These are phyloP conservation scores for Przewalskia tangutica DNA, from an alignment of 257 asterid species.

Conservation along the genomic window DNA sequence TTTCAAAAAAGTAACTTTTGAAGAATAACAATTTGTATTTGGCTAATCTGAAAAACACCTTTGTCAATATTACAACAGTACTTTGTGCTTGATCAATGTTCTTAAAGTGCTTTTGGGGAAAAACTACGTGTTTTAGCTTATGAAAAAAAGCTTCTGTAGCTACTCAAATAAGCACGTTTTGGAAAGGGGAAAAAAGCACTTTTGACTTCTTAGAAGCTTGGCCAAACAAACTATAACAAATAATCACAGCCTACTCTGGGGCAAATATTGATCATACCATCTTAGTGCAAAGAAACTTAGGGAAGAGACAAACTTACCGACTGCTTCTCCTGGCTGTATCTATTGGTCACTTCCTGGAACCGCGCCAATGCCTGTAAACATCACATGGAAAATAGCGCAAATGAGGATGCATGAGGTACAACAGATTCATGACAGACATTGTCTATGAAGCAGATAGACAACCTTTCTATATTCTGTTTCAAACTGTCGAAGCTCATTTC, in stretches of 20 bases:
- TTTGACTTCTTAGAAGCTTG: too few relatives aligned
- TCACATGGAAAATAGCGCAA: background rate
- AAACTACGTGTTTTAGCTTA: too few relatives aligned
- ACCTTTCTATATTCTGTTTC: constrained; percentile 98
- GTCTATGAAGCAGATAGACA: background rate
- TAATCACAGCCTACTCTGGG: background rate
- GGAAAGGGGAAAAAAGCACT: too few relatives aligned
- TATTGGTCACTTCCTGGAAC: constrained; percentile 91
- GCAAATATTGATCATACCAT: background rate
- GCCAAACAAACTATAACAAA: too few relatives aligned
- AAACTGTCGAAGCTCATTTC: constrained; percentile 91
- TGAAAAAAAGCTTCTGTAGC: too few relatives aligned
- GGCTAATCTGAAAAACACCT: too few relatives aligned
- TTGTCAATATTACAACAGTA: too few relatives aligned
- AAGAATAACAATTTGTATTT: too few relatives aligned
- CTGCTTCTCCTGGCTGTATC: constrained; percentile 88
- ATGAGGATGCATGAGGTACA: background rate
- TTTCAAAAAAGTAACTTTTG: too few relatives aligned
- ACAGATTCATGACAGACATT: background rate
- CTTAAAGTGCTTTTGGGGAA: too few relatives aligned
- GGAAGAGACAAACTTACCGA: constrained; percentile 51
- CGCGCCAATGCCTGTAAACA: constrained; percentile 81
- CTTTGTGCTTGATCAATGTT: too few relatives aligned
- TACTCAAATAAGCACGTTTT: too few relatives aligned
- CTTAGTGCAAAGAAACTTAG: background rate